phyloP scores from a whole-genome alignment of 345 rosid genomes.

The Psidium friedrichsthalianum region DNA sequence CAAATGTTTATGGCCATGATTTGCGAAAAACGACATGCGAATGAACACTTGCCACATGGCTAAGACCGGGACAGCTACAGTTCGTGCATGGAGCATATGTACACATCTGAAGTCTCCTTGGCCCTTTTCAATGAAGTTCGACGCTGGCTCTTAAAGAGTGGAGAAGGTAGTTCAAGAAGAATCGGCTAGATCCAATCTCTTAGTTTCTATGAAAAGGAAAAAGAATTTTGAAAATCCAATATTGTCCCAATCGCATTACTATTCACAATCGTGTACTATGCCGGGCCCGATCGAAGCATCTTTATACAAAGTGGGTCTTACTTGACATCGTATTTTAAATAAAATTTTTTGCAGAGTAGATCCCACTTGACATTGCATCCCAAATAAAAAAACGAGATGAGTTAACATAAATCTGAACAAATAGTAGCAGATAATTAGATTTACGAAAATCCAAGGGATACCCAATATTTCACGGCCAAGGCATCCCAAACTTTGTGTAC shows the following conservation, averaged over 20 bases:
- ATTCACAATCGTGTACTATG: not conserved
- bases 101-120: not conserved
- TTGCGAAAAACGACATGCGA: not conserved
- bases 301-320: not conserved
- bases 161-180: no score
- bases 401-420: accelerated
- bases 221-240: no score
- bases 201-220: no score
- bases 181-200: no score
- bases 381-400: not conserved
- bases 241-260: no score
- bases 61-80: not conserved
- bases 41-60: not conserved
- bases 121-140: not conserved
- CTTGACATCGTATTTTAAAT: not conserved
- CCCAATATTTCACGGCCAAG: not conserved
- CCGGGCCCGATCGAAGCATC: not conserved
- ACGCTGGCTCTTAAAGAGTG: not conserved
- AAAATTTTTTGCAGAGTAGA: not conserved
- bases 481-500: not conserved
- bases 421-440: not conserved
- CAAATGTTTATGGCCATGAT: not conserved
- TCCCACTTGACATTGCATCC: not conserved
- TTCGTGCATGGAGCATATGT: not conserved
- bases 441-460: not conserved